Base-by-base conservation (phyloP, 2,329 filamentous ascomycete species). In the Pseudonectria foliicola region DNA sequence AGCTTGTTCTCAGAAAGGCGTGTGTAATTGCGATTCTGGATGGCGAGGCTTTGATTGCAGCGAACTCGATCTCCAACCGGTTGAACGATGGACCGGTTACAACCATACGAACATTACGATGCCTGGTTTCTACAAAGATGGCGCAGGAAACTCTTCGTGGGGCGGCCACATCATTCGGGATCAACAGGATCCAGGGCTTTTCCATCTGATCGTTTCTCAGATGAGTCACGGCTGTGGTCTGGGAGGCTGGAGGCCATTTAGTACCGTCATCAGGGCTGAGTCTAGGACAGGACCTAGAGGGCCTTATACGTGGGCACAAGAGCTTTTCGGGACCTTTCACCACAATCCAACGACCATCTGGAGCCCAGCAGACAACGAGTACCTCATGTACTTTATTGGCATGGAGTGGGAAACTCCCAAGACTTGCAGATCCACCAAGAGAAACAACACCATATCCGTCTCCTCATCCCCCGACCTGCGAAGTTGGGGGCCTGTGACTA, bases 111-210 rank as follows among this genome's bases (percentile, higher is more conserved):
- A 36, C 24, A 28, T 25, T 27, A 49, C 36, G 1, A 11, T 28
- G 15, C 34, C 34, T 4, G 34, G 25, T 16, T 36, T 30, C 13
- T 36, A 36, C 25, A n/a, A 18, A 6, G n/a, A 36, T 16, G 34
- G 23, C 14, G 55, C 28, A 6, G 28, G 59, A 7, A 67, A 65
- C 39, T 65, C 65, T 1, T 67, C 63, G 2, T 67, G 65, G 65
- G 63, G 64, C 11, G 63, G 60, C 2, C 56, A 59, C 10, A 63
- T 68, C 26, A 39, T 67, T 2, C 63, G 62, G 21, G 65, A 67
- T 35, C 58, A 50, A 1, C 12, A 48, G 0, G 53, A 67, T 15
- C 44, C 45, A 3, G 35, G 31, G 1, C 52, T 65, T 1, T 67
- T 66, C 42, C 63, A 68, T 34, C 56, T 68, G 2, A 47, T 68